phyloP scores from a whole-genome alignment of 164 flowering plant genomes.

The Aristolochia contorta region DNA sequence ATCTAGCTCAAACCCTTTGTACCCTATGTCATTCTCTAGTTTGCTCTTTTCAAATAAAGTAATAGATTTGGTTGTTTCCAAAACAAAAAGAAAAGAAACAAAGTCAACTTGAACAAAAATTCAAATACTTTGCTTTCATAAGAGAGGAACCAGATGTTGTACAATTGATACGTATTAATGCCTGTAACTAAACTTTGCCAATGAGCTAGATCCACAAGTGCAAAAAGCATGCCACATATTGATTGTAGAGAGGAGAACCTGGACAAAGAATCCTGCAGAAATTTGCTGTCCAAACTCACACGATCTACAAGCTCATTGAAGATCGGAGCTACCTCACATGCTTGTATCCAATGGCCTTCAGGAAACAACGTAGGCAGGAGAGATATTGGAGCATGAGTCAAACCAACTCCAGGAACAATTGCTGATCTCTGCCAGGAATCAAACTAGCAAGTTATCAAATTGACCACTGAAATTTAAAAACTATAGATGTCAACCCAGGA shows the following conservation, averaged over 20 bases:
- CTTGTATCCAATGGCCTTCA: slow-evolving; percentile 61
- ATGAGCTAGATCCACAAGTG: no score
- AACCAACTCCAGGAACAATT: slow-evolving; percentile 73
- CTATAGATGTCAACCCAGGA: background rate
- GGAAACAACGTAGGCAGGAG: slow-evolving; percentile 72
- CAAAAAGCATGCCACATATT: no score
- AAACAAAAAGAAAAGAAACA: no score
- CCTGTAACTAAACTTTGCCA: no score
- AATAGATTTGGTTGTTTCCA: no score
- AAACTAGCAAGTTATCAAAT: background rate
- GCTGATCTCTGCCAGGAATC: slow-evolving; percentile 65
- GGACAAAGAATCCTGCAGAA: slow-evolving; percentile 74
- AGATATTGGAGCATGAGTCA: slow-evolving; percentile 91
- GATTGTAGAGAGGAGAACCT: slow-evolving; percentile 35
- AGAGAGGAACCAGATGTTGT: no score
- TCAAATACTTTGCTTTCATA: no score
- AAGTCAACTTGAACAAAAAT: no score
- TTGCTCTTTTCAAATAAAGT: no score
- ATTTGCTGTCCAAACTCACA: slow-evolving; percentile 84
- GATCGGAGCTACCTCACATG: slow-evolving; percentile 82
- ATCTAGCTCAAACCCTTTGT: no score
- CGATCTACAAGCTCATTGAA: slow-evolving; percentile 95
- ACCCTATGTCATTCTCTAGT: no score
- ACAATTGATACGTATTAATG: no score
- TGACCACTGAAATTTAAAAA: background rate